Percentiles rank a stretch among this genome's conserved stretches.
phyloP scores from a whole-genome alignment of 2,329 filamentous ascomycete species.

The Trichoderma koningiopsis region DNA sequence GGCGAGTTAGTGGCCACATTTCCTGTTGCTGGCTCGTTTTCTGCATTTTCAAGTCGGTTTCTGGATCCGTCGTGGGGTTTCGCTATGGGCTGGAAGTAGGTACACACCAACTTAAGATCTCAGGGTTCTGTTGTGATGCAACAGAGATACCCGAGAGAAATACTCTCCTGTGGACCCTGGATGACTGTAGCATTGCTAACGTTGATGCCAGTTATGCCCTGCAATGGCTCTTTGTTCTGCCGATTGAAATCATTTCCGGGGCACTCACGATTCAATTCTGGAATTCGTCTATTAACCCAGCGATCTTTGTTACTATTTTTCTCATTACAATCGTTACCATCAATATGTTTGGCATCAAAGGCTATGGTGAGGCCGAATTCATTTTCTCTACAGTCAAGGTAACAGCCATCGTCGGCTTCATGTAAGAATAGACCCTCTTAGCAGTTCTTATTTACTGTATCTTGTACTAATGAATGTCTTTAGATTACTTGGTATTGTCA shows the following conservation, averaged over 20 bases:
- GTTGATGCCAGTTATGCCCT: background rate
- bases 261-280: constrained; percentile 9
- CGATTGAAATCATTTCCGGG: constrained; percentile 3
- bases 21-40: constrained; percentile 12
- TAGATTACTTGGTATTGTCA: constrained; percentile 6
- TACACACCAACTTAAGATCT: background rate
- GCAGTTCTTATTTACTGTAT: background rate
- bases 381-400: constrained; percentile 14
- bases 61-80: constrained; percentile 16
- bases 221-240: constrained; percentile 9
- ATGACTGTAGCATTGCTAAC: background rate
- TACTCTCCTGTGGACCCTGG: background rate
- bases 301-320: constrained; percentile 10
- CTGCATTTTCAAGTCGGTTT: constrained; percentile 13
- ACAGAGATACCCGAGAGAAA: background rate
- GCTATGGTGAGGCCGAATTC: constrained; percentile 10
- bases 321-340: background rate
- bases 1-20: constrained; percentile 8
- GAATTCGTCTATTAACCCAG: constrained; percentile 11
- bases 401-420: constrained; percentile 14
- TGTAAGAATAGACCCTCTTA: background rate
- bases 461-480: background rate
- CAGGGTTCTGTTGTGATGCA: too few relatives aligned
- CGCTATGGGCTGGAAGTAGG: constrained; percentile 19
- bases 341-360: constrained; percentile 5